Base-by-base conservation (phyloP, 768 basidiomycete genomes). In the Macrocybe gigantea region DNA sequence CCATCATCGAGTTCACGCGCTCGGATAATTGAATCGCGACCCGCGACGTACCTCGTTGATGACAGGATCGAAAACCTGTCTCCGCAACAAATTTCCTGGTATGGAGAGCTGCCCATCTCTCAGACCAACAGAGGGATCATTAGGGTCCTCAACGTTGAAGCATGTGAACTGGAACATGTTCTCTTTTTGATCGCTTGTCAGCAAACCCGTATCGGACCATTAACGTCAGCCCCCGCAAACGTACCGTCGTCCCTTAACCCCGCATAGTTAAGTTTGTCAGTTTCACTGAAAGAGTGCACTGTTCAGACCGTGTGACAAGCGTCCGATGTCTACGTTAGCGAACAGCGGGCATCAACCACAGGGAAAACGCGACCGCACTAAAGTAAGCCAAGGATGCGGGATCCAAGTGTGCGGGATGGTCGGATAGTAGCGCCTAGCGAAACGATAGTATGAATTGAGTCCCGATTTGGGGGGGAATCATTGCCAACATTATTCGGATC, bases 51-150 rank as follows among this genome's bases (percentile, higher is more conserved):
- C 89, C 72, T 90, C 77, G 52, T 78, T 77, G 33, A 94, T 80
- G 34, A 93, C 84, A 29, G 92, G 91, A 65, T 92, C 90, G 56
- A 93, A 94, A n/a, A 93, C 91, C 61, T 90, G 85, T 53, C 78
- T 71, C 31, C 91, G 82, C 45, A 94, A 71, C 14, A 91, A 65
- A 53, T 77, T 82, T 12, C 91, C 91, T 2, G 88, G 87, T 53
- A 93, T 88, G 9, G 80, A 80, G 3, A 94, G 74, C 62, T 94
- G 85, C 1, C 91, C 91, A 56, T 93, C 85, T 50, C 86, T 69
- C 45, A 93, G 68, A 1, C 91, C 91, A 15, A 92, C 87, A 22
- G 76, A 71, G 1, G 85, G 77, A 62, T 93, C 91, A 57, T 90
- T 77, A 6, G 84, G 81, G 59, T 91, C 88, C 54, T 88, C 83